Evolutionary conservation across 192 early-diverging fungal species (phyloP), one percentile per base, ranked within the genome.

Genomic region (Umbelopsis vinacea): DNA sequence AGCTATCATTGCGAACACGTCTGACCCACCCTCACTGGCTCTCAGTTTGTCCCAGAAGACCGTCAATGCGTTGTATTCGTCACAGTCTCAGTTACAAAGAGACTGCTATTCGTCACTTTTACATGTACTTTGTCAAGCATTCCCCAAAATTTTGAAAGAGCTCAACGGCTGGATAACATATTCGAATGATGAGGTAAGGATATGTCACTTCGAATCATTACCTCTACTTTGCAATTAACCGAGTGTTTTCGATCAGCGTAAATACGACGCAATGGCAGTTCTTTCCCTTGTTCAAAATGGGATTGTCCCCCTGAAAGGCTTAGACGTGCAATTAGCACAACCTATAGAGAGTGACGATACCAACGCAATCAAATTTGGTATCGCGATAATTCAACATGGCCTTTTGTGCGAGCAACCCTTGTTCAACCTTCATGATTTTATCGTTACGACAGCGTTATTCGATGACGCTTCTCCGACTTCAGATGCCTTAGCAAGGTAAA

Each of bases 271-370:
- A 15, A 81, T 87, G 12, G 93, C 92, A 2, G 92, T 92, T 8
- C 79, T 92, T 12, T 89, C 90, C 17, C 83, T 99, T 43, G 88
- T 98, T 69, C 85, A 90, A 52, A 88, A 90, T 43, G 84, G 90
- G 2, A 79, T 98, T 17, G 77, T 99, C 6, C 86, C 83, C 24
- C 60, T 92, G 22, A 83, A 81, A n/a, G 96, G 98, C 23, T 85
- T 97, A 67, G 98, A 99, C 81, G 86, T 88, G n/a, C 95, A 94
- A 73, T 85, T 99, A 22, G 90, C 92, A 2, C 89, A 92, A n/a
- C 79, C 92, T 46, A 91, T 98, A 23, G 94, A 96, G 50, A 84
- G 82, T 69, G 89, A 87, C n/a, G 87, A 91, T 7, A 70, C 83
- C 29, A 72, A 75, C 14, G 88, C 91, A 2, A 81, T 93, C 17